A percentile compares a stretch with the other conserved stretches of the same genome.
These are phyloP conservation scores for Plasmopara halstedii DNA, from an alignment of 352 stramenopile species.

Conservation along the genomic window DNA sequence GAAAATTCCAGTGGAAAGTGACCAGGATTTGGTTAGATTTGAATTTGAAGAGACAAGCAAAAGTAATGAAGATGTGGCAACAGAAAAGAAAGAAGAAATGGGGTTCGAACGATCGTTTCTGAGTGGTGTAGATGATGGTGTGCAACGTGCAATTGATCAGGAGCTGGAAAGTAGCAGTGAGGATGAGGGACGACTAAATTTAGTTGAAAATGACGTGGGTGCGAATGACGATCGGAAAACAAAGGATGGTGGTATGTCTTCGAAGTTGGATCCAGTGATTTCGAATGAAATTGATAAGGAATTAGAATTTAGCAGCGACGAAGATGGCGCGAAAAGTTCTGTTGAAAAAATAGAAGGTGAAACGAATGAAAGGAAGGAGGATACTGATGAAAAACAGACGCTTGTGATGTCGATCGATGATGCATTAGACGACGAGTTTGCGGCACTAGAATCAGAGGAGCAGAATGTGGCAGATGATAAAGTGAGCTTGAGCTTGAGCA, in stretches of 20 bases:
- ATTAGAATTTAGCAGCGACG: slow-evolving; percentile 20
- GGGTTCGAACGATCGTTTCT: not conserved
- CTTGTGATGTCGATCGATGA: slow-evolving; percentile 24
- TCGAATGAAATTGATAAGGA: slow-evolving; percentile 25
- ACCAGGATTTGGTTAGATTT: no score
- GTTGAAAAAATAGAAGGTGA: no score
- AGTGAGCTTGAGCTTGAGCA: slow-evolving; percentile 20
- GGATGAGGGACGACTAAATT: not conserved
- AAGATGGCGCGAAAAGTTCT: no score
- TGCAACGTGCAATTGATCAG: slow-evolving; percentile 16
- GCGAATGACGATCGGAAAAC: slow-evolving; percentile 5
- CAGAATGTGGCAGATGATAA: not conserved
- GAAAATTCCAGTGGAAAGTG: not conserved
- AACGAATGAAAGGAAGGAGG: not conserved
- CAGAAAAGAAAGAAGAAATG: not conserved
- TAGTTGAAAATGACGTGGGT: not conserved
- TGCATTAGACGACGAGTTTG: slow-evolving; percentile 32
- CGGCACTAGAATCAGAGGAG: slow-evolving; percentile 19
- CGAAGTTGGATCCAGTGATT: slow-evolving; percentile 1
- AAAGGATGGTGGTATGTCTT: no score
- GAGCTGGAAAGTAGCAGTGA: slow-evolving; percentile 13
- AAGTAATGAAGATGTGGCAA: no score
- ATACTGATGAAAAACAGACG: not conserved
- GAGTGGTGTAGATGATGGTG: no score
- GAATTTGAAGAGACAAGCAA: no score